Percentiles rank a stretch among this genome's conserved stretches.
These are phyloP conservation scores for Leptographium flavum DNA, from an alignment of 2,329 filamentous ascomycete species.

Conservation along the genomic window DNA sequence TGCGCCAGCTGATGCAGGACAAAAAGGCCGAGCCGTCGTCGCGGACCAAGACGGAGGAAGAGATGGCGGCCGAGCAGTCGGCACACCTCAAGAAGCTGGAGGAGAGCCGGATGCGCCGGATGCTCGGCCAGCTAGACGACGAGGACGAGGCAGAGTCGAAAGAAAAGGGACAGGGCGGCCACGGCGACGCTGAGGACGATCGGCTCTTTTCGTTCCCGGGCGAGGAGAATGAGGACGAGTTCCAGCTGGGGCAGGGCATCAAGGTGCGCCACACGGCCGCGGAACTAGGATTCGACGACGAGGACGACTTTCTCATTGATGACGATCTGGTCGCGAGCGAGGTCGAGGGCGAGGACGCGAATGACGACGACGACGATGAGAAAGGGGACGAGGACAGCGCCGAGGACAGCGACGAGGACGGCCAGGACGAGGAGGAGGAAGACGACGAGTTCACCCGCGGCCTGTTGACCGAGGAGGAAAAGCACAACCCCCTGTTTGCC, in stretches of 20 bases:
- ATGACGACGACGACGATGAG: conserved; percentile 32
- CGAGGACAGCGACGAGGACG: conserved; percentile 41
- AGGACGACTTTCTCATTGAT: conserved; percentile 87
- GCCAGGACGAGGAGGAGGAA: conserved; percentile 15
- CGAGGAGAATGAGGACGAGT: conserved; percentile 39
- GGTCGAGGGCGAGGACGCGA: conserved; percentile 40
- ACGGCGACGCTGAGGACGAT: conserved; percentile 11
- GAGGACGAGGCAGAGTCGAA: conserved; percentile 57
- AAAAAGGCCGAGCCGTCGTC: conserved; percentile 73
- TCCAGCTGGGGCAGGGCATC: conserved; percentile 45
- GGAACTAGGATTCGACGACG: conserved; percentile 69
- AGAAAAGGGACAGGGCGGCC: conserved; percentile 13
- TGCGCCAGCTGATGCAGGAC: conserved; percentile 74
- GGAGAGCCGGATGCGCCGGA: conserved; percentile 65
- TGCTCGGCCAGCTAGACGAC: conserved; percentile 68
- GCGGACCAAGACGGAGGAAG: conserved; percentile 82
- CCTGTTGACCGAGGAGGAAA: conserved; percentile 45
- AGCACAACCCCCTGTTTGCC: conserved; percentile 35
- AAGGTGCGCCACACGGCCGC: conserved; percentile 40
- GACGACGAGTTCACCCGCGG: conserved; percentile 63
- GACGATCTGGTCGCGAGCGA: conserved; percentile 76
- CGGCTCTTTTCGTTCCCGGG: conserved; percentile 16
- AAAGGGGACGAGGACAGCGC: conserved; percentile 8
- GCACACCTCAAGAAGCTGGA: conserved; percentile 67
- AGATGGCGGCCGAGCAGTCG: conserved; percentile 65